A percentile compares a stretch with the other conserved stretches of the same genome.
phyloP scores from a whole-genome alignment of 129 eudicot species.

The Daucus carota region DH1_v3.0 NC_030386.2:12879001-12879500 shows the following conservation, averaged over 20 bases:
- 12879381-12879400: neutral
- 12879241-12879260: too few relatives aligned
- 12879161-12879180: neutral
- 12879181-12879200: neutral
- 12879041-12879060: too few relatives aligned
- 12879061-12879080: too few relatives aligned
- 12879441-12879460: slow-evolving; percentile 69
- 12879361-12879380: neutral
- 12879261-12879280: neutral
- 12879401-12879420: slow-evolving; percentile 70
- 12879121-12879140: neutral
- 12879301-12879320: neutral
- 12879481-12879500: slow-evolving; percentile 95
- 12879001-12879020: too few relatives aligned
- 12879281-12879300: neutral
- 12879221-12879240: neutral
- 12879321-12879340: neutral
- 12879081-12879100: neutral
- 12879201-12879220: neutral
- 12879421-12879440: slow-evolving; percentile 96
- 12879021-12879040: too few relatives aligned
- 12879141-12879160: too few relatives aligned
- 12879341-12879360: too few relatives aligned
- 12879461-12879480: slow-evolving; percentile 54
- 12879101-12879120: neutral